These are phyloP conservation scores for Myriangium duriaei DNA, from an alignment of 2,329 filamentous ascomycete species.

Conservation along the genomic window DNA sequence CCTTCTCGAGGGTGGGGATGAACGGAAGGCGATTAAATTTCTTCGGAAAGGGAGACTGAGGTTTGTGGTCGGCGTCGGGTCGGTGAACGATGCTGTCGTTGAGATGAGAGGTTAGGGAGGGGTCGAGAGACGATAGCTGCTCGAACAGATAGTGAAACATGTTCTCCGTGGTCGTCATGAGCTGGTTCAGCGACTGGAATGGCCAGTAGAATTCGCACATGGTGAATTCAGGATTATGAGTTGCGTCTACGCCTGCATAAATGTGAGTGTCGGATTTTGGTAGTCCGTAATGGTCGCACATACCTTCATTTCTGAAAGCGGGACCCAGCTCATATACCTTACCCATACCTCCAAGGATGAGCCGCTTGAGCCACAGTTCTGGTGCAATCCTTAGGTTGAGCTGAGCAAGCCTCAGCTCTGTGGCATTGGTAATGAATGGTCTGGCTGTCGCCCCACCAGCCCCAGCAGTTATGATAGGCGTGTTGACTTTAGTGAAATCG, in stretches of 20 bases:
- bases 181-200: constrained; percentile 60
- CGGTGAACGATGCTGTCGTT: constrained; percentile 19
- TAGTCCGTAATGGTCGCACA: constrained; percentile 33
- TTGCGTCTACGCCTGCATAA: constrained; percentile 53
- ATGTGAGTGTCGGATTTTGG: constrained; percentile 12
- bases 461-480: constrained; percentile 69
- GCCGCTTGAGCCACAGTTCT: constrained; percentile 85
- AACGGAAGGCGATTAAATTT: constrained; percentile 62
- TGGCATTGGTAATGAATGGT: constrained; percentile 70
- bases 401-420: constrained; percentile 58
- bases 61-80: neutral
- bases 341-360: constrained; percentile 80
- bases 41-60: constrained; percentile 35
- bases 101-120: constrained; percentile 10
- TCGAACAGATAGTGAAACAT: constrained; percentile 50
- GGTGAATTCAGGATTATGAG: constrained; percentile 94
- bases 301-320: constrained; percentile 72
- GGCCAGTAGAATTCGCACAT: constrained; percentile 95
- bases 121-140: constrained; percentile 19
- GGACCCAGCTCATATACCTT: constrained; percentile 87
- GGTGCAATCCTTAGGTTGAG: constrained; percentile 80
- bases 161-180: constrained; percentile 64
- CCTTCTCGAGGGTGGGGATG: constrained; percentile 61
- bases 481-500: constrained; percentile 77
- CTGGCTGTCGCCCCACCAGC: constrained; percentile 81